Evolutionary conservation across 2,329 filamentous ascomycete species (phyloP), one percentile per base, ranked within the genome.

Genomic region (Botryotinia globosa): DNA sequence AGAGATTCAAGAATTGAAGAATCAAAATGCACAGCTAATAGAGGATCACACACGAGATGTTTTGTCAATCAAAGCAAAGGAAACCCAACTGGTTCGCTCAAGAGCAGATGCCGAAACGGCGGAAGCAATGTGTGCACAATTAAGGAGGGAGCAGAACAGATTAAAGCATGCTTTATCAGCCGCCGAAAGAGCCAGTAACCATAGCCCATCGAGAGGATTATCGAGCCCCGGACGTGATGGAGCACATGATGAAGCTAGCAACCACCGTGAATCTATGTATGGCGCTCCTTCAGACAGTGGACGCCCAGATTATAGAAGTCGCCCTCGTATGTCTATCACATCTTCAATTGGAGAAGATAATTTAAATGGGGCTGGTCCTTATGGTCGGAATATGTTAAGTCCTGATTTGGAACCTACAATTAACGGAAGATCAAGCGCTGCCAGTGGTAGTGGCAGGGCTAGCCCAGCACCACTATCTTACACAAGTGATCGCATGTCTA

Each of bases 1-100:
- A 0, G 94, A 98, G 81, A 91, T 98, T 59, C 92, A 95, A 77
- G 96, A 98, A 82, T 87, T 99, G 44, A 97, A 98, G 83, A 97
- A 97, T 79, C 94, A 98, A 81, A 99, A 99, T 79, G 96, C 96
- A 37, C 92, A 96, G 75, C 86, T 99, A 48, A 99, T 99, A 74
- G 96, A 99, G 82, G 95, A 98, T 79, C 95, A 98, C 81, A 99
- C 96, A 0, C 88, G 95, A 65, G 95, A 99, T 79, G 94, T 98
- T 0, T 86, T 99, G 59, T 96, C 94, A 77, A 97, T 99, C 84
- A 98, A 98, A 82, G 96, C 96, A 22, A 99, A 99, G 83, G 96
- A 99, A 82, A 98, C 96, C 4, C 96, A 99, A 79, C 87, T 99
- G 8, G 95, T 98, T 16, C 91, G 96, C 62, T 94, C 96, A 18